Percentiles rank a stretch among this genome's conserved stretches.
Conservation (phyloP, 768 basidiomycete species). For the Lactarius sp. region DNA sequence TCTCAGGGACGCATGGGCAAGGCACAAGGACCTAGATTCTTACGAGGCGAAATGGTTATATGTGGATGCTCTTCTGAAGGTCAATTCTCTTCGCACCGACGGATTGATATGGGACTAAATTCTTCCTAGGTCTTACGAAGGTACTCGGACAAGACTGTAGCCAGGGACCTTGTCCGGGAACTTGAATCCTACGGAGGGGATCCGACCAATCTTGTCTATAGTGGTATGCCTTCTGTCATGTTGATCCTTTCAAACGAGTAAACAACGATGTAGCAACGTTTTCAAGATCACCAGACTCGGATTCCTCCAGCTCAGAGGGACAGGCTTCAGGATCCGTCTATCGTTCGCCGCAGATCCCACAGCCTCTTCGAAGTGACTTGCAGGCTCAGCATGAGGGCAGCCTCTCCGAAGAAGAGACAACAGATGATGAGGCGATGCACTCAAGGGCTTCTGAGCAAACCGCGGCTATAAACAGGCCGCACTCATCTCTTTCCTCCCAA, state of each 20-base stretch:
- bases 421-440: conserved; percentile 22
- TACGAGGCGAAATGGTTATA: conserved; percentile 86
- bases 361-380: conserved; percentile 16
- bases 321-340: conserved; percentile 27
- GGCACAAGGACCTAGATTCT: conserved; percentile 75
- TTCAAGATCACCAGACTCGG: conserved; percentile 50
- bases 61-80: conserved; percentile 83
- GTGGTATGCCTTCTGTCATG: conserved; percentile 42
- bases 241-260: neutral
- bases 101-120: neutral
- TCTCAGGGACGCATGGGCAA: conserved; percentile 90
- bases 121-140: conserved; percentile 60
- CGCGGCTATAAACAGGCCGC: conserved; percentile 46
- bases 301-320: conserved; percentile 57
- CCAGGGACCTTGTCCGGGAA: conserved; percentile 70
- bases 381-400: conserved; percentile 26
- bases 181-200: conserved; percentile 72
- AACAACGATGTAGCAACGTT: conserved; percentile 33
- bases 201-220: conserved; percentile 57
- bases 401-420: conserved; percentile 23
- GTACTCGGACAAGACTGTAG: conserved; percentile 79
- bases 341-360: conserved; percentile 14
- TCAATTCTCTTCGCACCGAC: conserved; percentile 30
- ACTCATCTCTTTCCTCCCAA: conserved; percentile 72
- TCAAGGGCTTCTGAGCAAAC: conserved; percentile 28